A percentile compares a stretch with the other conserved stretches of the same genome.
Evolutionary conservation across 2,329 filamentous ascomycete species (phyloP).

Genomic region (Chaetomium sp.): DNA sequence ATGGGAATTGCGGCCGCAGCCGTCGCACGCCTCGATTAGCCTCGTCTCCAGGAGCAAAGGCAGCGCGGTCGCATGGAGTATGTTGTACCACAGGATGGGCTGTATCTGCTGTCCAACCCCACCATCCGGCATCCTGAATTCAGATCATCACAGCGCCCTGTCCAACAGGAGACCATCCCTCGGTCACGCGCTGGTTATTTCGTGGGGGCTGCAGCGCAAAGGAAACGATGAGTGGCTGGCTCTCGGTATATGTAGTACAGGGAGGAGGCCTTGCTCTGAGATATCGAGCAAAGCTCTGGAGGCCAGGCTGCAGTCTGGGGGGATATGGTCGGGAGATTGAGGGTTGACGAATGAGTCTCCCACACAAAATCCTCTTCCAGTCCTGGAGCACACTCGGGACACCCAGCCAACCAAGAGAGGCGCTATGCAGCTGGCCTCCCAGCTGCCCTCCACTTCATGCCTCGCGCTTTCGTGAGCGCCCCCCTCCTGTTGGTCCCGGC

Average conservation of each 20-base stretch:
- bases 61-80: not conserved
- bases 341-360: not conserved
- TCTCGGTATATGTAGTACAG: not conserved
- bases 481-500: conserved; percentile 25
- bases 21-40: not conserved
- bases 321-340: not conserved
- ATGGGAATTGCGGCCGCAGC: not conserved
- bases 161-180: conserved; percentile 3
- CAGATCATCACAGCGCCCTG: conserved; percentile 1
- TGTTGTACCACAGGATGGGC: not conserved
- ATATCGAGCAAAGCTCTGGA: not conserved
- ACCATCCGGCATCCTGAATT: not conserved
- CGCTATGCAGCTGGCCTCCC: conserved; percentile 3
- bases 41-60: not conserved
- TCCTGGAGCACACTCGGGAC: not conserved
- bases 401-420: conserved; percentile 10
- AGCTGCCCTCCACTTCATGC: conserved; percentile 4
- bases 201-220: not conserved
- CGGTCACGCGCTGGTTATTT: conserved; percentile 14
- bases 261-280: not conserved
- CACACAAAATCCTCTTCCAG: not conserved
- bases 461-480: not conserved
- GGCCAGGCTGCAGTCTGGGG: not conserved
- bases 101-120: conserved; percentile 12
- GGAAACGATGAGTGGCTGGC: conserved; percentile 9